These are phyloP conservation scores for Capsella rubella DNA, from an alignment of 441 rosid species.

Conservation along the genomic window DNA sequence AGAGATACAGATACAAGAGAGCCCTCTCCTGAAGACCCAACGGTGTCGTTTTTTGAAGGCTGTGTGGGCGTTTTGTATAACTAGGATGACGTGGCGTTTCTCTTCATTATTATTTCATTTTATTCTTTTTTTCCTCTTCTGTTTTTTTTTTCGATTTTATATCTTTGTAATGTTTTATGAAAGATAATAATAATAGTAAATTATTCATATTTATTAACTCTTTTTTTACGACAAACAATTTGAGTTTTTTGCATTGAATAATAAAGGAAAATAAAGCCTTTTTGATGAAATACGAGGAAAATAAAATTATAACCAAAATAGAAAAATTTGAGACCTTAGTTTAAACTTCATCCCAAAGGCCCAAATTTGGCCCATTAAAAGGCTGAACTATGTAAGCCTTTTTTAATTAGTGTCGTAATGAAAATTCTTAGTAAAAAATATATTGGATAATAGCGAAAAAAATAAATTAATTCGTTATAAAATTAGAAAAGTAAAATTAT, in stretches of 20 bases:
- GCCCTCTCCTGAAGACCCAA: slow-evolving; percentile 42
- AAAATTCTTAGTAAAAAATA: no score
- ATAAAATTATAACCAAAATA: neutral
- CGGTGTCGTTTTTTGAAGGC: slow-evolving; percentile 23
- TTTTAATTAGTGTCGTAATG: neutral
- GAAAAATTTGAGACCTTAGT: neutral
- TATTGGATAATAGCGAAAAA: no score
- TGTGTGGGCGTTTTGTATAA: slow-evolving; percentile 40
- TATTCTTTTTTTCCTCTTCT: neutral
- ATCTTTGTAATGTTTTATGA: slow-evolving; percentile 1
- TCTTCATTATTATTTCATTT: neutral
- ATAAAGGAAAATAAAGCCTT: no score
- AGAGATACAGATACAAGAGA: slow-evolving; percentile 9
- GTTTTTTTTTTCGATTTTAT: neutral
- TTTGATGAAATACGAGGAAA: no score
- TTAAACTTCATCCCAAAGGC: neutral
- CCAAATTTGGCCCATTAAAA: neutral
- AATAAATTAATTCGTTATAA: no score
- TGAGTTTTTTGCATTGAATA: no score
- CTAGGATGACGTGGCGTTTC: slow-evolving; percentile 40
- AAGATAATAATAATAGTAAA: neutral
- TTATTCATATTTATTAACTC: neutral
- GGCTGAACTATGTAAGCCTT: neutral
- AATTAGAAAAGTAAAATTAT: neutral
- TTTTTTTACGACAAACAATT: no score